These are phyloP conservation scores for Ophiostoma piceae DNA, from an alignment of 2,329 filamentous ascomycete species.

Conservation along the genomic window DNA sequence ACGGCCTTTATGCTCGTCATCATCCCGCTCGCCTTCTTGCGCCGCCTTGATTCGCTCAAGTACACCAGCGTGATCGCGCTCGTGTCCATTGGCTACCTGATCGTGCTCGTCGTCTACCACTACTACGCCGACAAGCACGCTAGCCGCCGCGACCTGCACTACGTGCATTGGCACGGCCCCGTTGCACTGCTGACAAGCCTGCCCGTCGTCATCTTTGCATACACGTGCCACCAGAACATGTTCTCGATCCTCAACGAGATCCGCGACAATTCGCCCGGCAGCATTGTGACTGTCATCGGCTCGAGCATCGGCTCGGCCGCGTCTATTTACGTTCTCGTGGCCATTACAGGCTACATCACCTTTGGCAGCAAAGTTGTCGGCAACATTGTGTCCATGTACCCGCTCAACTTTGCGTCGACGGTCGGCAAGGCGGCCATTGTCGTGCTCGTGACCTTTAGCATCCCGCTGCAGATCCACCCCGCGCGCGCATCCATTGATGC, in stretches of 20 bases:
- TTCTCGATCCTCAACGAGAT: conserved; percentile 98
- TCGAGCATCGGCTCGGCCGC: conserved; percentile 87
- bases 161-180: conserved; percentile 73
- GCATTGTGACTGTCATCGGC: conserved; percentile 71
- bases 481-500: conserved; percentile 94
- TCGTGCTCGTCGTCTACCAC: conserved; percentile 88
- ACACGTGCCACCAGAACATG: conserved; percentile 99
- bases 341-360: conserved; percentile 90
- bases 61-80: conserved; percentile 92
- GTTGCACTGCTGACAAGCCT: conserved; percentile 77
- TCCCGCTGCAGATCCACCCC: conserved; percentile 91
- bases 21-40: conserved; percentile 88
- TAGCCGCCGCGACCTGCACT: conserved; percentile 65
- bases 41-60: conserved; percentile 88
- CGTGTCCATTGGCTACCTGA: conserved; percentile 88
- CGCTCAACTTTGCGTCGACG: conserved; percentile 73
- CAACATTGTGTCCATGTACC: conserved; percentile 91
- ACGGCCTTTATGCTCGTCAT: conserved; percentile 96
- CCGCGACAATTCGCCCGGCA: conserved; percentile 69
- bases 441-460: conserved; percentile 90
- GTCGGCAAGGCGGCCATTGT: conserved; percentile 95
- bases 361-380: conserved; percentile 86
- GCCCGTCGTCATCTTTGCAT: conserved; percentile 97
- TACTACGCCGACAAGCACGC: conserved; percentile 74
- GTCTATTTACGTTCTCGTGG: conserved; percentile 80